These are phyloP conservation scores for Taiozyma sp. DNA, from an alignment of 1,139 yeast species.

Conservation along the genomic window DNA sequence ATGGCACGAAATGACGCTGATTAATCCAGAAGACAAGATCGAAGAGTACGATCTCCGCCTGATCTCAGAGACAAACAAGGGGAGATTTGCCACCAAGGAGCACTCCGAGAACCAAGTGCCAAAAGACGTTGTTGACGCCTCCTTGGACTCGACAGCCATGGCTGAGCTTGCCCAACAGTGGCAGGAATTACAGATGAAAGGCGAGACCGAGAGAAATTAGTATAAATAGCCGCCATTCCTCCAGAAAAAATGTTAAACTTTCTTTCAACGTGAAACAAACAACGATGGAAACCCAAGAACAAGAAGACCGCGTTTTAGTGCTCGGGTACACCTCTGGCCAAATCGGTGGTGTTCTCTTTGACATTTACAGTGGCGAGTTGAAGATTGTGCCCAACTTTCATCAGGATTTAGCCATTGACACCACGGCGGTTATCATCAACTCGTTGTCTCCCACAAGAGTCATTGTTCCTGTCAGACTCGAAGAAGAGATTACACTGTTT, in stretches of 20 bases:
- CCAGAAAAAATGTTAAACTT: background rate
- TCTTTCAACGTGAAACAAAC: background rate
- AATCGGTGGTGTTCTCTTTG: background rate
- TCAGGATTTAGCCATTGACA: background rate
- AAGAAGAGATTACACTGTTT: background rate
- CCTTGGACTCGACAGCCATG: conserved; percentile 58
- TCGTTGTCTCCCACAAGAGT: conserved; percentile 2
- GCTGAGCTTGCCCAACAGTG: conserved; percentile 62
- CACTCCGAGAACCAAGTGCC: conserved; percentile 93
- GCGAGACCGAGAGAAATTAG: conserved; percentile 8
- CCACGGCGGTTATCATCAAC: background rate
- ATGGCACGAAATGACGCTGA: conserved; percentile 69
- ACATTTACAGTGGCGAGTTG: background rate
- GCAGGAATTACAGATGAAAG: conserved; percentile 35
- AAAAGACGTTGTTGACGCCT: conserved; percentile 81
- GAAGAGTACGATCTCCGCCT: conserved; percentile 53
- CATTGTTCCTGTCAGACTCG: conserved; percentile 1
- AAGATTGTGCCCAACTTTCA: background rate
- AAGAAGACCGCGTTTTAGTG: background rate
- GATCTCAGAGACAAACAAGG: conserved; percentile 61
- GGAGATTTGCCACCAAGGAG: conserved; percentile 73
- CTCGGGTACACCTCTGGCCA: background rate
- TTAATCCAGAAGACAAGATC: conserved; percentile 30
- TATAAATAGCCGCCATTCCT: background rate
- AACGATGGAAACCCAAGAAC: background rate